phyloP scores from a whole-genome alignment of 352 stramenopile genomes.

The Phytophthora colocasiae region DNA sequence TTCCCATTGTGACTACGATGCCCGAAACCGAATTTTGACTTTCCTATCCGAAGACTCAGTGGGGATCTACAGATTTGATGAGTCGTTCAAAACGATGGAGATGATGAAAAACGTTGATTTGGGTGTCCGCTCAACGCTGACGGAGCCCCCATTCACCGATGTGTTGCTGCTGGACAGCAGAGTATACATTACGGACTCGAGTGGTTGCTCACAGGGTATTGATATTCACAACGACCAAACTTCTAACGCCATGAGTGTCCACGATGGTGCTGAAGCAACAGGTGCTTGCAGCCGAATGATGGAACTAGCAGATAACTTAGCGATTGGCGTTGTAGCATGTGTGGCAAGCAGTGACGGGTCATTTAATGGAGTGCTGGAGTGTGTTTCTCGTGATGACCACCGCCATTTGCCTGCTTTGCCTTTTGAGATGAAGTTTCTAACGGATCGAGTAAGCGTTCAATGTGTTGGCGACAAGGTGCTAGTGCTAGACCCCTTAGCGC shows the following conservation, averaged over 20 bases:
- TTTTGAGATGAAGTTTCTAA: constrained; percentile 37
- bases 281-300: constrained; percentile 20
- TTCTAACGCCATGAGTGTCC: constrained; percentile 32
- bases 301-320: constrained; percentile 43
- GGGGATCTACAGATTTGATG: constrained; percentile 40
- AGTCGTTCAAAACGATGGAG: constrained; percentile 40
- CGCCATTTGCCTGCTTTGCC: constrained; percentile 38
- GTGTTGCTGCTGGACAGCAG: constrained; percentile 29
- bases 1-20: constrained; percentile 36
- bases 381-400: constrained; percentile 46
- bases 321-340: constrained; percentile 31
- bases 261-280: not conserved
- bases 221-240: constrained; percentile 54
- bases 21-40: constrained; percentile 26
- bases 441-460: constrained; percentile 30
- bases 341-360: constrained; percentile 15
- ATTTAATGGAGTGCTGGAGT: constrained; percentile 29
- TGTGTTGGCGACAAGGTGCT: constrained; percentile 40
- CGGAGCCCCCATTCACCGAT: constrained; percentile 35
- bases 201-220: constrained; percentile 37
- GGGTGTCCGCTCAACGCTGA: constrained; percentile 34
- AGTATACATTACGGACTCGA: constrained; percentile 45
- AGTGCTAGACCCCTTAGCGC: constrained; percentile 40
- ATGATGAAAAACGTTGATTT: constrained; percentile 36
- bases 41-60: constrained; percentile 28